Conservation (phyloP, 78 protist species). For the Mantamonas sphyraenae region DNA sequence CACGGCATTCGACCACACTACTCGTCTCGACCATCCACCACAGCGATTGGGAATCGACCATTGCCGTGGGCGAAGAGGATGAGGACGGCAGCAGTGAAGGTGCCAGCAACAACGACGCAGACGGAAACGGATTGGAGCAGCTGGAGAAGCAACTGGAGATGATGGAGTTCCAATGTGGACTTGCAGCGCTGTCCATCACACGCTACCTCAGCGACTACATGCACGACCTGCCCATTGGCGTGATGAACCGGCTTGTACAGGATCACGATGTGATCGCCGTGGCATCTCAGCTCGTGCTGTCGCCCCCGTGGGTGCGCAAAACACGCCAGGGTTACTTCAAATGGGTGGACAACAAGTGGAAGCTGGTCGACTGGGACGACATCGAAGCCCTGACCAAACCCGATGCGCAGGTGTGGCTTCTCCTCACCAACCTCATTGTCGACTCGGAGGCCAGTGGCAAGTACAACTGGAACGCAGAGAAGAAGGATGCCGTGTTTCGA, state of each 20-base stretch:
- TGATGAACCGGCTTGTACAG: background rate
- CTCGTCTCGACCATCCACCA: too few species aligned
- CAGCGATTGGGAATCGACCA: too few species aligned
- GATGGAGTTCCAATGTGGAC: background rate
- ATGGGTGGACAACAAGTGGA: background rate
- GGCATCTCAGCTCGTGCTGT: background rate
- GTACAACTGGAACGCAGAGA: background rate
- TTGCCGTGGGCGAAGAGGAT: too few species aligned
- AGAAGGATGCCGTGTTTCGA: background rate
- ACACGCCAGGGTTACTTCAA: background rate
- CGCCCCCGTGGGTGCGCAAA: conserved; percentile 3
- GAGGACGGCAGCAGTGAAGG: background rate
- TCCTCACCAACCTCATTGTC: background rate
- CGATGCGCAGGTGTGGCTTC: conserved; percentile 8
- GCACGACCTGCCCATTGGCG: background rate
- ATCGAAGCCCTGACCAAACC: background rate
- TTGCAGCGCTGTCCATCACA: background rate
- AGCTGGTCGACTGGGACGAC: background rate
- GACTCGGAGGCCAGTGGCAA: background rate
- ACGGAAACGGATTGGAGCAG: background rate
- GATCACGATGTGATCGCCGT: background rate
- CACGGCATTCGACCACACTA: too few species aligned
- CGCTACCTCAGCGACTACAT: conserved; percentile 1
- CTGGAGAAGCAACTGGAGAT: background rate
- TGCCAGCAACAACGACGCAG: background rate